A percentile compares a stretch with the other conserved stretches of the same genome.
Conservation (phyloP, 768 basidiomycete genomes). For the Sistotremastrum niveocremeum region DNA sequence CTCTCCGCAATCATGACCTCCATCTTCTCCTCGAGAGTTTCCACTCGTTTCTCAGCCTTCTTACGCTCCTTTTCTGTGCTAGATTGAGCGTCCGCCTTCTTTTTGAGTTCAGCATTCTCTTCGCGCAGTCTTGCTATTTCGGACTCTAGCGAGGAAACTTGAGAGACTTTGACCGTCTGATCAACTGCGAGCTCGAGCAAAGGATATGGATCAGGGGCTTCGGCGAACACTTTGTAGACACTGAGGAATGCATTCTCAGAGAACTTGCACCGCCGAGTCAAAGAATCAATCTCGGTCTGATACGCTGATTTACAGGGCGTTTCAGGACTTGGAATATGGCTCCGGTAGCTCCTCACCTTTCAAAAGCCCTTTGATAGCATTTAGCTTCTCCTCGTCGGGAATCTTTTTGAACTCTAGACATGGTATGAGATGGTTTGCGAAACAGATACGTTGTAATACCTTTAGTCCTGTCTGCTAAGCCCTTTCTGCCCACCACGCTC, state of each 20-base stretch:
- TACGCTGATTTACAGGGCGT: slow-evolving; percentile 43
- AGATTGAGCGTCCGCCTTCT: slow-evolving; percentile 49
- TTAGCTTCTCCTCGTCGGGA: slow-evolving; percentile 76
- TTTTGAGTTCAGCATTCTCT: slow-evolving; percentile 74
- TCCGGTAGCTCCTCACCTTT: slow-evolving; percentile 41
- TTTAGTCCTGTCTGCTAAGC: slow-evolving; percentile 89
- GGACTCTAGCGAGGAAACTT: slow-evolving; percentile 60
- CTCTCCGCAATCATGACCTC: slow-evolving; percentile 84
- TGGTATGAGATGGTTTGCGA: background rate
- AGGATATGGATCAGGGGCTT: slow-evolving; percentile 96
- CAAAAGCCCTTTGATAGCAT: slow-evolving; percentile 78
- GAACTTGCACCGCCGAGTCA: slow-evolving; percentile 83
- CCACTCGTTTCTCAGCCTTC: slow-evolving; percentile 58
- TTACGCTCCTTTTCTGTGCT: slow-evolving; percentile 56
- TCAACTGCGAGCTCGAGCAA: slow-evolving; percentile 92
- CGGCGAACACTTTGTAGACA: slow-evolving; percentile 91
- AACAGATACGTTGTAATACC: slow-evolving; percentile 28
- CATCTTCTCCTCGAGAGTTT: slow-evolving; percentile 89
- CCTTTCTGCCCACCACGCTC: slow-evolving; percentile 85
- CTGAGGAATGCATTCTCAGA: slow-evolving; percentile 95
- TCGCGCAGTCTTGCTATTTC: slow-evolving; percentile 63
- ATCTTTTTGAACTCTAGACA: slow-evolving; percentile 87
- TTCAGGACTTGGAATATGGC: background rate
- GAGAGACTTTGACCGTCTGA: slow-evolving; percentile 82
- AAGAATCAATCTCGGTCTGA: slow-evolving; percentile 90